Percentiles rank a stretch among this genome's conserved stretches.
These are phyloP conservation scores for Tylopilus plumbeoviolaceoides DNA, from an alignment of 768 basidiomycete species.

Conservation along the genomic window DNA sequence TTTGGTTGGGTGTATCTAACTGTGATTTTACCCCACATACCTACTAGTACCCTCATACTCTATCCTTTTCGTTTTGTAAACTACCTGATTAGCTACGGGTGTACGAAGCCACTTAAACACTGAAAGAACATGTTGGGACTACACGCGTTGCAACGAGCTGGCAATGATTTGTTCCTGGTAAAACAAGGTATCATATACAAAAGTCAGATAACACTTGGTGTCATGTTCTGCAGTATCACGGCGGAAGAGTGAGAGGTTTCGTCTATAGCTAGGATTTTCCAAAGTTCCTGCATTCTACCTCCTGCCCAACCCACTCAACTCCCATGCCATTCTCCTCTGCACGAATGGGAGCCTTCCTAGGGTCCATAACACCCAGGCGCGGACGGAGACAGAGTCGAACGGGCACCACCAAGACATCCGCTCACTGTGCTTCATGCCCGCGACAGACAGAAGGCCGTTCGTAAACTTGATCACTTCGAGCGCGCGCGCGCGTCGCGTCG, in stretches of 20 bases:
- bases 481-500: slow-evolving; percentile 36
- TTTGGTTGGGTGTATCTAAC: not conserved
- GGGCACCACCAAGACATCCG: slow-evolving; percentile 24
- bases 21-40: slow-evolving; percentile 7
- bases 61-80: slow-evolving; percentile 23
- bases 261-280: not conserved
- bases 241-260: not conserved
- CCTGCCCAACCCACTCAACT: slow-evolving; percentile 1
- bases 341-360: slow-evolving; percentile 13
- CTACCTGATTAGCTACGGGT: not conserved
- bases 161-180: too few relatives aligned
- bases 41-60: slow-evolving; percentile 6
- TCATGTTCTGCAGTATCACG: not conserved
- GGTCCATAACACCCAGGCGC: slow-evolving; percentile 24
- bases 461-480: slow-evolving; percentile 40
- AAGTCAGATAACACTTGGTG: too few relatives aligned
- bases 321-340: not conserved
- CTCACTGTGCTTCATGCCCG: slow-evolving; percentile 21
- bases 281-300: not conserved
- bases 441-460: slow-evolving; percentile 29
- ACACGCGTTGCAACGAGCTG: too few relatives aligned
- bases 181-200: too few relatives aligned
- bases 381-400: slow-evolving; percentile 23
- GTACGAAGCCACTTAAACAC: not conserved
- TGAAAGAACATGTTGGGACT: too few relatives aligned